Base-by-base conservation (phyloP, 2,329 filamentous ascomycete genomes). In the Beauveria rudraprayagi region DNA sequence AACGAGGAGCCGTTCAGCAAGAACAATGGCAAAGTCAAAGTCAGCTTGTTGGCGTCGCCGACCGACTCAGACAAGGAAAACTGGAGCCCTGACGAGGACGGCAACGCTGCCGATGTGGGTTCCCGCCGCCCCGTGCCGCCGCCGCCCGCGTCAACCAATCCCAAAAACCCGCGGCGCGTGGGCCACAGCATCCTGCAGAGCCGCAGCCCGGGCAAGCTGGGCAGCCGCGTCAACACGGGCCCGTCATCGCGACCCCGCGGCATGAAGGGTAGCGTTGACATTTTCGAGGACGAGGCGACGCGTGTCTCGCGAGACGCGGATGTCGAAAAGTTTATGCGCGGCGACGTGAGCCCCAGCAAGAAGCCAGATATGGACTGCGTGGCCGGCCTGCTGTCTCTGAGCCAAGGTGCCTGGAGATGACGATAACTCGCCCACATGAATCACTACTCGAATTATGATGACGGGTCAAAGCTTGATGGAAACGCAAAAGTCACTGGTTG, bases 51-150 rank as follows among this genome's bases (percentile, higher is more conserved):
- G 50, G 68, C 73, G 11, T 77, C 73, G 26, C 71, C 73, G 7
- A 64, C 72, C 54, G 92, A 96, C 68, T 96, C 91, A 1, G 93
- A 97, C 72, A 97, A 97, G 76, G 93, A 97, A 76, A 97, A 97
- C 70, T 95, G 91, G 83, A 83, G 78, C 69, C 87, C 79, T 1
- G 79, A 78, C 64, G 78, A 79, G 64, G 77, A 79, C 47, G 78
- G 73, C 9, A 77, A 75, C 63, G 67, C 73, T 57, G 73, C 63
- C 24, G 68, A 65, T 56, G 65, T 60, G 54, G 60, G 67, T 66
- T 65, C 65, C 54, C 71, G 72, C 56, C 75, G 74, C 34, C 34
- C 34, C 34, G 34, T 37, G 28, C 74, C 72, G 4, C 66, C 77
- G 44, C 76, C 77, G 5, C 30, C 22, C 11, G n/a, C 30, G 14